Conservation (phyloP, 352 stramenopile genomes). For the Phytophthora chlamydospora region DNA sequence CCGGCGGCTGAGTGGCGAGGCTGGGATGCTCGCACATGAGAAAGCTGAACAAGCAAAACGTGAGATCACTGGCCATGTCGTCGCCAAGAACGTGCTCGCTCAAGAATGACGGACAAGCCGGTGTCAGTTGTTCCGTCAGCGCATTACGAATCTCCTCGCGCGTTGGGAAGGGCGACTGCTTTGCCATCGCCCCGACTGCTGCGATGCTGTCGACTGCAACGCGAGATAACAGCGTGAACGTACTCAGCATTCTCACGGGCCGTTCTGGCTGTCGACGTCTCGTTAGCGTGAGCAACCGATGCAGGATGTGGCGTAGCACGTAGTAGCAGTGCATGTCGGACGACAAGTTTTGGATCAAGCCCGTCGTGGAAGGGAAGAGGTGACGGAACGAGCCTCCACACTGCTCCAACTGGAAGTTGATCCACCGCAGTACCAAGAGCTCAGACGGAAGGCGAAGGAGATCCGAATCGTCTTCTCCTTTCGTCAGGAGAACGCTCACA, state of each 20-base stretch:
- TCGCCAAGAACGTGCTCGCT: constrained; percentile 41
- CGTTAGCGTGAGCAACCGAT: constrained; percentile 39
- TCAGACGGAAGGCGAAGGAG: constrained; percentile 58
- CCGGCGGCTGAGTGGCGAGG: constrained; percentile 21
- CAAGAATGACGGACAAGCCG: constrained; percentile 51
- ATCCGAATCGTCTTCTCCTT: constrained; percentile 62
- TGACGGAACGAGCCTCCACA: constrained; percentile 40
- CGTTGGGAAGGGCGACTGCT: constrained; percentile 42
- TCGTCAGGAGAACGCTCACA: constrained; percentile 43
- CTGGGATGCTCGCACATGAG: constrained; percentile 63
- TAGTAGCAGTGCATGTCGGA: constrained; percentile 70
- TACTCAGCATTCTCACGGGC: constrained; percentile 20
- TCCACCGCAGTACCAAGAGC: constrained; percentile 71
- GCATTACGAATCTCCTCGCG: constrained; percentile 47
- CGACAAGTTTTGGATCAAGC: constrained; percentile 75
- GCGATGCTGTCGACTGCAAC: constrained; percentile 10
- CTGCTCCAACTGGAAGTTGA: constrained; percentile 68
- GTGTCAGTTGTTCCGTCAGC: constrained; percentile 46
- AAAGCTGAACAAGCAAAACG: constrained; percentile 69
- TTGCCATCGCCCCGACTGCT: constrained; percentile 2
- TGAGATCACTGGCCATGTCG: constrained; percentile 50
- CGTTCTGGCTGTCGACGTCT: constrained; percentile 2
- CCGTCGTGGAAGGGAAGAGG: constrained; percentile 16
- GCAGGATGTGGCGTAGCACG: constrained; percentile 58
- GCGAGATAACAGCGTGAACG: constrained; percentile 24